A percentile compares a stretch with the other conserved stretches of the same genome.
Conservation (phyloP, 2,329 filamentous ascomycete species). For the Cyclaneusma minus region DNA sequence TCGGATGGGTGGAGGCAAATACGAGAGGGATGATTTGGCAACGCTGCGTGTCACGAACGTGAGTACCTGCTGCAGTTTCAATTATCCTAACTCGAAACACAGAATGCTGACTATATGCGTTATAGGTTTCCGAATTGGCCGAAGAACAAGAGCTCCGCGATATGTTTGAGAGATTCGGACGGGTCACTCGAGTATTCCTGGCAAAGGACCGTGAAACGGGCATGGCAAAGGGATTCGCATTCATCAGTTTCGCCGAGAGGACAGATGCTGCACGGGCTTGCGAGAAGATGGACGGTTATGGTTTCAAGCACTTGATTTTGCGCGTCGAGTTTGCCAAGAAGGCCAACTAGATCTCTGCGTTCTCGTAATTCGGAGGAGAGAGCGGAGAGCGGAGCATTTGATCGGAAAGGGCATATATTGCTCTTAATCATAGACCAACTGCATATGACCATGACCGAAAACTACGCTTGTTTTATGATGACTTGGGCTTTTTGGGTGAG, state of each 20-base stretch:
- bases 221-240: constrained; percentile 94
- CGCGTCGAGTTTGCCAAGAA: constrained; percentile 81
- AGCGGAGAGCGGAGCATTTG: no score
- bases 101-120: constrained; percentile 6
- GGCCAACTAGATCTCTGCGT: constrained; percentile 26
- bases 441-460: no score
- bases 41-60: constrained; percentile 97
- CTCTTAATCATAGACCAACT: no score
- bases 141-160: constrained; percentile 91
- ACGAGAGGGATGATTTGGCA: constrained; percentile 88
- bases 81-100: neutral
- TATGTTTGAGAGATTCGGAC: constrained; percentile 95
- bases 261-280: constrained; percentile 81
- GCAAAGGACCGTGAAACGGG: constrained; percentile 96
- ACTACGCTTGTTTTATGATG: no score
- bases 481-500: no score
- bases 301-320: constrained; percentile 77
- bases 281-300: constrained; percentile 94
- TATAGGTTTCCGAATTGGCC: constrained; percentile 84
- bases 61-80: no score
- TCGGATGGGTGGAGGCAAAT: constrained; percentile 75
- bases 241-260: constrained; percentile 91
- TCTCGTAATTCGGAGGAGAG: no score
- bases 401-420: no score
- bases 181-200: constrained; percentile 92